Percentiles rank a stretch among this genome's conserved stretches.
These are phyloP conservation scores for Trichoderma sp. DNA, from an alignment of 2,329 filamentous ascomycete genomes.

Conservation along the genomic window DNA sequence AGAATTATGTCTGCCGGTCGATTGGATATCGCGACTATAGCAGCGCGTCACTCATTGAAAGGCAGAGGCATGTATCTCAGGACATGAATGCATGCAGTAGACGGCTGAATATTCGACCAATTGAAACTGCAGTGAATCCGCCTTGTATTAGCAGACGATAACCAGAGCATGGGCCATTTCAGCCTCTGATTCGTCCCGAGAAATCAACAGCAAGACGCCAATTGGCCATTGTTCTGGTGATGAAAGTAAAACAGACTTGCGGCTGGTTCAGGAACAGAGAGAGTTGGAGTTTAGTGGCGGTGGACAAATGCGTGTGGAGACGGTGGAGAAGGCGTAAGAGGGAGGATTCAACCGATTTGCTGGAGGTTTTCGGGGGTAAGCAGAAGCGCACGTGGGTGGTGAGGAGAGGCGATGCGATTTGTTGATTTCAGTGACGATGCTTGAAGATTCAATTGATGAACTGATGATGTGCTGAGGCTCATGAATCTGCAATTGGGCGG, in stretches of 20 bases:
- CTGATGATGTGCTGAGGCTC: not conserved
- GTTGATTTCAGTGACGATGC: not conserved
- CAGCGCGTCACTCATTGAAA: not conserved
- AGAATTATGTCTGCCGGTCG: not conserved
- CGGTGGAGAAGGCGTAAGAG: not conserved
- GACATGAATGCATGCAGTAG: not conserved
- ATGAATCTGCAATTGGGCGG: not conserved
- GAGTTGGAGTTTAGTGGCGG: conserved; percentile 4
- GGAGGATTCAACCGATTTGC: conserved; percentile 1
- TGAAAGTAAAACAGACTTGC: not conserved
- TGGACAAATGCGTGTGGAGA: conserved; percentile 14
- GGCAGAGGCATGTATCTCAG: not conserved
- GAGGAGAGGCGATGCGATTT: not conserved
- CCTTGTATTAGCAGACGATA: not conserved
- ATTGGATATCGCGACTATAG: not conserved
- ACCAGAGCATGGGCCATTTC: not conserved
- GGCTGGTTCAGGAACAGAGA: not conserved
- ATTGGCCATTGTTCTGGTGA: not conserved
- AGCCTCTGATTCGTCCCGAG: not conserved
- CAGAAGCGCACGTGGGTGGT: not conserved
- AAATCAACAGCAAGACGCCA: not conserved
- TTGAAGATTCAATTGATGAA: not conserved
- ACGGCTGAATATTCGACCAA: not conserved
- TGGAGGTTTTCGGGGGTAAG: not conserved
- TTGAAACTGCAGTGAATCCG: not conserved